Evolutionary conservation across 768 basidiomycete genomes (phyloP).

Genomic region (Boletus eberwhitei): DNA sequence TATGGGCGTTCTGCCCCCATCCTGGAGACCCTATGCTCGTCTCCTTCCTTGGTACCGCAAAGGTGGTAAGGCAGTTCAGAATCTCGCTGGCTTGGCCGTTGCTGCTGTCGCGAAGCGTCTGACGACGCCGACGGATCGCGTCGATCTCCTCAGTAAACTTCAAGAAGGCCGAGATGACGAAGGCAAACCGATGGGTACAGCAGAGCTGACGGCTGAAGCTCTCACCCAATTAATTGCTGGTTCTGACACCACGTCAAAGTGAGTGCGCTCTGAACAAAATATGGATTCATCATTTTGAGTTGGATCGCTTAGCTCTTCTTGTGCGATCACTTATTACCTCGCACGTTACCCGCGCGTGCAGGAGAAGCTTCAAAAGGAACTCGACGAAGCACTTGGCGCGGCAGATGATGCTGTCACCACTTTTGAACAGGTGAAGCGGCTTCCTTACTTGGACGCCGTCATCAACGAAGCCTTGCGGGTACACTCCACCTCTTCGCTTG

Average conservation of each 20-base stretch:
- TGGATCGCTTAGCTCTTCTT: slow-evolving; percentile 61
- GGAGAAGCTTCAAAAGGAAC: slow-evolving; percentile 70
- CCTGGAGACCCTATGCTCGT: slow-evolving; percentile 62
- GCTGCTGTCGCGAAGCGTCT: slow-evolving; percentile 79
- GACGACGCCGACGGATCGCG: slow-evolving; percentile 62
- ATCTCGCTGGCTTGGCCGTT: slow-evolving; percentile 75
- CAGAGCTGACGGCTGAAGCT: slow-evolving; percentile 87
- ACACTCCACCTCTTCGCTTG: slow-evolving; percentile 81
- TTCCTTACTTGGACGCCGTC: slow-evolving; percentile 81
- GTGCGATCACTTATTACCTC: slow-evolving; percentile 84
- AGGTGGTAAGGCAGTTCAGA: slow-evolving; percentile 63
- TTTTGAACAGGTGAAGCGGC: slow-evolving; percentile 65
- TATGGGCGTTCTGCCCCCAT: slow-evolving; percentile 72
- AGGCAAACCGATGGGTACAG: slow-evolving; percentile 75
- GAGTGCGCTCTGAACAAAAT: slow-evolving; percentile 18
- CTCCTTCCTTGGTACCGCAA: slow-evolving; percentile 74
- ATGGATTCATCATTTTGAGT: background rate
- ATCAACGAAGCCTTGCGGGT: slow-evolving; percentile 84
- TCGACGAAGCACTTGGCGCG: slow-evolving; percentile 55
- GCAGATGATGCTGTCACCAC: slow-evolving; percentile 61
- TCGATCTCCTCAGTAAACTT: slow-evolving; percentile 79
- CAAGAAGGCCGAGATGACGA: slow-evolving; percentile 72
- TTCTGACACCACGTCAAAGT: slow-evolving; percentile 94
- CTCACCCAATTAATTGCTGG: slow-evolving; percentile 85
- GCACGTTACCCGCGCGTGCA: slow-evolving; percentile 64